Evolutionary conservation across 2,329 filamentous ascomycete genomes (phyloP).

Genomic region (Chaetomiaceae sp.): DNA sequence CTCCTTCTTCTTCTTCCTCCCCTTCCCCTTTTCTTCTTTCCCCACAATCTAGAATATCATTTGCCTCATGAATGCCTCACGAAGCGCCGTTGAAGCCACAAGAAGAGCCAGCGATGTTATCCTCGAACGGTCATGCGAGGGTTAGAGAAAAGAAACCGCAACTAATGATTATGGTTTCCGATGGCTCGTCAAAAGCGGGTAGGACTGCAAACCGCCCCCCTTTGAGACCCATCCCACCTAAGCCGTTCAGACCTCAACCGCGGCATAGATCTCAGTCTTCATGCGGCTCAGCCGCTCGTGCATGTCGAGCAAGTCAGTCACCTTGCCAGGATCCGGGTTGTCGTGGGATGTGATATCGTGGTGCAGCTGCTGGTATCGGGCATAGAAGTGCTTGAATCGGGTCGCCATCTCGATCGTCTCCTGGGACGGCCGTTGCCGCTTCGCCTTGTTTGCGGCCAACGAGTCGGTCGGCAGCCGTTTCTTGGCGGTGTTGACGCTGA

Average conservation of each 20-base stretch:
- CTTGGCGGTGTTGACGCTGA: constrained; percentile 9
- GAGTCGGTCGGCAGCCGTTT: constrained; percentile 21
- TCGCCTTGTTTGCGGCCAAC: constrained; percentile 33
- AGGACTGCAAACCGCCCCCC: no score
- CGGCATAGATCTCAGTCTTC: constrained; percentile 55
- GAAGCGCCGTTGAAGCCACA: no score
- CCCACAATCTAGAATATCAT: no score
- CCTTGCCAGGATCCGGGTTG: constrained; percentile 48
- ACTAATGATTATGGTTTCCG: no score
- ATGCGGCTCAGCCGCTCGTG: constrained; percentile 49
- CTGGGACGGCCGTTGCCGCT: constrained; percentile 40
- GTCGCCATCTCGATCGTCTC: constrained; percentile 51
- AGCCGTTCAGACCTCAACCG: constrained; percentile 36
- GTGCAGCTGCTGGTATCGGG: constrained; percentile 54
- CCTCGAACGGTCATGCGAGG: no score
- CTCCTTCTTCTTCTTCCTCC: no score
- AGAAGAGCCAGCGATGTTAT: no score
- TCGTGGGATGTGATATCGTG: constrained; percentile 48
- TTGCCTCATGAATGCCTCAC: no score
- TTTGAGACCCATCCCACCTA: no score
- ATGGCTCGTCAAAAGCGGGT: no score
- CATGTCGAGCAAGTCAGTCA: constrained; percentile 51
- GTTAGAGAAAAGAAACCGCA: no score
- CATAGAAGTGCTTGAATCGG: constrained; percentile 53
- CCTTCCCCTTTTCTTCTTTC: no score